Evolutionary conservation across 768 basidiomycete species (phyloP).

Genomic region (Cantharellus cinnabarinus): DNA sequence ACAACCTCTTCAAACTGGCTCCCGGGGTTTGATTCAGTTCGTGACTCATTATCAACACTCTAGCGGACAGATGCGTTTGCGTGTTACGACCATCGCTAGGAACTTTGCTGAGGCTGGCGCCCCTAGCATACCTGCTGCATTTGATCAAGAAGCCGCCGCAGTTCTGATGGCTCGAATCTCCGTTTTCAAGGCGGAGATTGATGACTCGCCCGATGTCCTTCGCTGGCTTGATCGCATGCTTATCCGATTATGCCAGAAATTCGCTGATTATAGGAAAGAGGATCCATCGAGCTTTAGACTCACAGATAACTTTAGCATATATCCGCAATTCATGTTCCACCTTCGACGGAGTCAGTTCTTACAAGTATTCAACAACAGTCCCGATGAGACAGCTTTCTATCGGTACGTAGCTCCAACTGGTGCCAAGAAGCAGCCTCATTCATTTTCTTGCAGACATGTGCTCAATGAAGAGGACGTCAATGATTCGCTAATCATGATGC

Average conservation of each 20-base stretch:
- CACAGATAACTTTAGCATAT: conserved; percentile 91
- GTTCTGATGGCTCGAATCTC: conserved; percentile 98
- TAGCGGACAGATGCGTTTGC: conserved; percentile 81
- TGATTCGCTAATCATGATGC: conserved; percentile 99
- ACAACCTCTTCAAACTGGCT: conserved; percentile 72
- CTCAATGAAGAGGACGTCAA: conserved; percentile 96
- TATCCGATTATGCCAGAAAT: conserved; percentile 95
- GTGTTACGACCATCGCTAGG: conserved; percentile 95
- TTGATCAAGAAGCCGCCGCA: conserved; percentile 95
- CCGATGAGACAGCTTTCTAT: conserved; percentile 98
- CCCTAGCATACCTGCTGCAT: conserved; percentile 75
- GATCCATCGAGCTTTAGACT: conserved; percentile 87
- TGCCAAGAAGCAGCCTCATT: conserved; percentile 1
- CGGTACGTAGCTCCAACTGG: conserved; percentile 28
- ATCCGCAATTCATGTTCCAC: conserved; percentile 99
- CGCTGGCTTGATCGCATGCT: conserved; percentile 98
- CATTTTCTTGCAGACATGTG: conserved; percentile 41
- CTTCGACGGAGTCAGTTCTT: conserved; percentile 90
- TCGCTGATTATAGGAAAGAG: conserved; percentile 96
- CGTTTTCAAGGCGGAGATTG: conserved; percentile 97
- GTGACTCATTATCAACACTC: conserved; percentile 98
- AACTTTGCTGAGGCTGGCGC: conserved; percentile 97
- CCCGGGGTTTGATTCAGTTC: conserved; percentile 90
- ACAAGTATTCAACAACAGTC: conserved; percentile 99
- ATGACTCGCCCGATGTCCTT: conserved; percentile 90